Base-by-base conservation (phyloP, 2,329 filamentous ascomycete genomes). In the Pseudogymnoascus sp. region DNA sequence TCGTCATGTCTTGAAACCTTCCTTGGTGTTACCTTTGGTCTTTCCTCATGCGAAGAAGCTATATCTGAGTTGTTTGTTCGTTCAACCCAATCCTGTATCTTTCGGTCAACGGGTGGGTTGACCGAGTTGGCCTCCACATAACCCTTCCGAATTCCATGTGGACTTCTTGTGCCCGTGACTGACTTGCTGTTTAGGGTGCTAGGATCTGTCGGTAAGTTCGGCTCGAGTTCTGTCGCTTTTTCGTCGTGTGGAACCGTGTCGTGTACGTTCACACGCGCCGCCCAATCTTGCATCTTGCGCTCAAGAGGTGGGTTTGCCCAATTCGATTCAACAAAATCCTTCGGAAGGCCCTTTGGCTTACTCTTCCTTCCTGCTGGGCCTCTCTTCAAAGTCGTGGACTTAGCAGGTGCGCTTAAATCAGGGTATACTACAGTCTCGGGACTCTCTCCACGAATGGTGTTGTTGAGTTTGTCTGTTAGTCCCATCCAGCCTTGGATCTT, bases 271-370 rank as follows among this genome's bases (percentile, higher is more conserved):
- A 55, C 16, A 7, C 69, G 66, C 45, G 68, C 68, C 0, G 83
- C 84, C 85, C 85, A 88, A 58, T 84, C 81, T 66, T 82, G 80
- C 65, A 88, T 81, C 71, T 86, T 87, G 67, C 75, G 81, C 55
- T 83, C 78, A 4, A 84, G 77, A 0, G 81, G 74, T 2, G 83
- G 83, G 66, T 85, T 85, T 43, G 77, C 75, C 6, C 78, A 76
- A 0, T 82, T 80, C 19, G 76, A 77, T 63, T 80, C 76, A 14
- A 85, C 70, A 66, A 87, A 87, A 65, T 84, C 78, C 68, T 83
- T 84, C 0, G 84, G 83, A n/a, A 86, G 78, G 77, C 37, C 60
- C 29, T 61, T 61, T 43, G 60, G 60, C 21, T 55, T 55, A 12
- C 49, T 55, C 19, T 55, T 55, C 29, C 49, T 12, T 33, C 49